Evolutionary conservation across 495 filamentous ascomycete species (phyloP).

Genomic region (Mytilinidion resinicola): DNA sequence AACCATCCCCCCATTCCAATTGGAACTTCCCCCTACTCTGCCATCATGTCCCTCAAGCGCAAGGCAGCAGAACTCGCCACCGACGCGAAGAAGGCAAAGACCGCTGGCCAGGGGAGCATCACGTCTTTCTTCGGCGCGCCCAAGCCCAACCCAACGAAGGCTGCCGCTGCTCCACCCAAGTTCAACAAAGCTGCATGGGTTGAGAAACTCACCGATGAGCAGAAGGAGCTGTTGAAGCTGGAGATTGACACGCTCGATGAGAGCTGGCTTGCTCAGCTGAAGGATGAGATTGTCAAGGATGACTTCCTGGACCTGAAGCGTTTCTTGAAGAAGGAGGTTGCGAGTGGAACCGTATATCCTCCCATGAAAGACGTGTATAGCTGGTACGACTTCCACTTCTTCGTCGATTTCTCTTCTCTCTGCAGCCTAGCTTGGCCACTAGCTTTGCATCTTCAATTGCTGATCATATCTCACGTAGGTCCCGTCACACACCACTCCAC

Average conservation of each 20-base stretch:
- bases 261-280: constrained; percentile 81
- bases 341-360: constrained; percentile 71
- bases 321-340: constrained; percentile 74
- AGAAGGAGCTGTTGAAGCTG: constrained; percentile 70
- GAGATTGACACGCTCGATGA: constrained; percentile 90
- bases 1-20: constrained; percentile 10
- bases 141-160: constrained; percentile 35
- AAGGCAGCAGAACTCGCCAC: constrained; percentile 52
- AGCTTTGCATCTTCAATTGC: not conserved
- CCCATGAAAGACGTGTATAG: constrained; percentile 86
- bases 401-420: not conserved
- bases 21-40: not conserved
- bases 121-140: constrained; percentile 60
- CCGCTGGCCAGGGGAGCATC: constrained; percentile 46
- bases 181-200: constrained; percentile 91
- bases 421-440: not conserved
- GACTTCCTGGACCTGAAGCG: constrained; percentile 83
- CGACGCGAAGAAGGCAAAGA: constrained; percentile 67
- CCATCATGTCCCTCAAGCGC: constrained; percentile 54
- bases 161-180: constrained; percentile 38
- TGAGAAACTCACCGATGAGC: constrained; percentile 67
- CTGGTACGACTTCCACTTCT: constrained; percentile 55
- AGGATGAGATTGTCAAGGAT: constrained; percentile 67
- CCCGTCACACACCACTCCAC: constrained; percentile 79
- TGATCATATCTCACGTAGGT: constrained; percentile 48